Base-by-base conservation (phyloP, 495 filamentous ascomycete genomes). In the Penicillium samsonianum region DNA sequence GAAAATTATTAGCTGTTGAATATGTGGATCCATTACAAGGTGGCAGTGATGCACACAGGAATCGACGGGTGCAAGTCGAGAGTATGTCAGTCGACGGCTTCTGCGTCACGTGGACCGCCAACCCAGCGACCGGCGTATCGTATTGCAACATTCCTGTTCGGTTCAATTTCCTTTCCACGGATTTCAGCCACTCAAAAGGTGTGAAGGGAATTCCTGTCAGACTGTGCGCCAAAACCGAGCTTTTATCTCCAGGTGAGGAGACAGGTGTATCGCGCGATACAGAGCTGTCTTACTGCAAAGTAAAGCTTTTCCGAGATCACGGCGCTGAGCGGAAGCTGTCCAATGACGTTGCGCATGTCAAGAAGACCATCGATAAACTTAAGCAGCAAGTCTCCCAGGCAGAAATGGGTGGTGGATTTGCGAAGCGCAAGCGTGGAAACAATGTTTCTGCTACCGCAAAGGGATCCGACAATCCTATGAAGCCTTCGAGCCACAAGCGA, bases 121-220 rank as follows among this genome's bases (percentile, higher is more conserved):
- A 84, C 20, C 64, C 82, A 23, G 82, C 81, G 50, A 73, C 68
- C 2, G 83, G 82, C 0, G 62, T 73, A 2, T 76, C 87, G 8
- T 88, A 96, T 50, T 94, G 90, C 72, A 86, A 81, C 25, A 82
- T 98, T 33, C 85, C 90, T 14, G 89, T 98, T 16, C 90, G 92
- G 44, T 98, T 97, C 80, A 97, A 98, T 71, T 98, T 98, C 66
- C 81, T 98, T 0, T 98, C 94, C 0, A 98, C 93, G 12, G 94
- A 98, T 67, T 98, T 98, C 68, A 98, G 92, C 67, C 92, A 96
- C 64, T 97, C 94, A 7, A 98, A 98, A 62, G 94, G 94, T 30
- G 93, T 98, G 28, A 98, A 97, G 69, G 94, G 94, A 17, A 95
- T 96, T 53, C 91, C 93, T 0, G 92, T 98, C 12, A 75, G 94